Evolutionary conservation across 768 basidiomycete species (phyloP), one percentile per base, ranked within the genome.

Genomic region (Termitomyces sp.): DNA sequence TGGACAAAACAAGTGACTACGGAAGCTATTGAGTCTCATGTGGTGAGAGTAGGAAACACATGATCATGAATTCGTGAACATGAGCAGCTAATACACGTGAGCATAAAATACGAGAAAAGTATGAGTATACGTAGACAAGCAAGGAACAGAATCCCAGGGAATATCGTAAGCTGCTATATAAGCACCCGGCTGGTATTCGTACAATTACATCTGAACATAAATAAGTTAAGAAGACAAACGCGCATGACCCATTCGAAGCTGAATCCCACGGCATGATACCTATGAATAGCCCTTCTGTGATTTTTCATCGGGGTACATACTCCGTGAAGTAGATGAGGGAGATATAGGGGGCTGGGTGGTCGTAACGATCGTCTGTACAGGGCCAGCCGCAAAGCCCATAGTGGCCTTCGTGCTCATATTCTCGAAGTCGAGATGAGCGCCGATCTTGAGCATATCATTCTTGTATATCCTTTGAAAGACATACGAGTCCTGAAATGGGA

Each of bases 391-490:
- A 59, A 78, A 75, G 11, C 76, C 86, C 73, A 86, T 80, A 18
- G 83, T 67, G 66, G 85, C 71, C 64, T 76, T 81, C 37, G 65
- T 65, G 6, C 82, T 77, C 45, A 85, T 66, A 0, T 77, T 69
- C 8, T 77, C 76, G 58, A 88, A 88, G 59, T 82, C 76, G 34
- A 88, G 78, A 31, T 75, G 69, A 0, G 76, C 76, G 18, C 87
- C 86, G 16, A 89, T 65, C 66, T 84, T 86, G 68, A 88, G 83
- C 16, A 73, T 70, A 64, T 88, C 86, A 22, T 75, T 75, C 69
- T 86, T 86, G 80, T 82, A 88, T 66, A 89, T 73, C 20, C 86
- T 82, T 63, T 87, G 85, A 69, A 82, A 88, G 58, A 84, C 69
- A 65, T 78, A 82, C 3, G 83, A 79, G 55, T 81, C 79, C 56